These are phyloP conservation scores for Solioccasus polychromus DNA, from an alignment of 768 basidiomycete genomes.

Conservation along the genomic window DNA sequence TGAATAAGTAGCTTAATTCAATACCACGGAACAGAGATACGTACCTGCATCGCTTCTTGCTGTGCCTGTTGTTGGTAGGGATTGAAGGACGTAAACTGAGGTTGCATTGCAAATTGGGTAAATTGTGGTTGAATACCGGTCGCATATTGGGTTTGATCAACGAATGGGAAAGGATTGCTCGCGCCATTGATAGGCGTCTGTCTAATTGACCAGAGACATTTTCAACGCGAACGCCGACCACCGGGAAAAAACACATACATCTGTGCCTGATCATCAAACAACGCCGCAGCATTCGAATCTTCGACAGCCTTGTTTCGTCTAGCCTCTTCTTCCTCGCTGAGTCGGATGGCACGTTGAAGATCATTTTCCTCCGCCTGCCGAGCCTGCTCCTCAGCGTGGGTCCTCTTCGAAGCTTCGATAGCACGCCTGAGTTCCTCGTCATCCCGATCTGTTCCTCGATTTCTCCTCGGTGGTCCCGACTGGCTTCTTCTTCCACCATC, in stretches of 20 bases:
- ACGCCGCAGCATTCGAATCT: conserved; percentile 63
- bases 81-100: conserved; percentile 92
- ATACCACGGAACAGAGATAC: not conserved
- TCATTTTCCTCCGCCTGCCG: conserved; percentile 74
- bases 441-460: conserved; percentile 41
- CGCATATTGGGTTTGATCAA: conserved; percentile 60
- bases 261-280: conserved; percentile 88
- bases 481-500: not conserved
- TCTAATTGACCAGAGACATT: conserved; percentile 17
- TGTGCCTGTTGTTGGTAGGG: conserved; percentile 91
- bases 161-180: conserved; percentile 57
- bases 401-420: conserved; percentile 86
- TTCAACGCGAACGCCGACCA: conserved; percentile 5
- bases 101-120: conserved; percentile 72
- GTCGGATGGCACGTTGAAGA: conserved; percentile 71
- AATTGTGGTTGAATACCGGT: conserved; percentile 67
- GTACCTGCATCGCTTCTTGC: conserved; percentile 77
- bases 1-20: conserved; percentile 9
- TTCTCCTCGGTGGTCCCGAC: conserved; percentile 17
- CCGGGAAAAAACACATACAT: conserved; percentile 48
- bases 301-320: conserved; percentile 67
- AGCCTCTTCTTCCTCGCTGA: conserved; percentile 90
- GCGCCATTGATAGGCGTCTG: conserved; percentile 30
- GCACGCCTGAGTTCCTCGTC: conserved; percentile 85
- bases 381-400: conserved; percentile 66